Evolutionary conservation across 768 basidiomycete genomes (phyloP).

Genomic region (Scleroderma bovista): DNA sequence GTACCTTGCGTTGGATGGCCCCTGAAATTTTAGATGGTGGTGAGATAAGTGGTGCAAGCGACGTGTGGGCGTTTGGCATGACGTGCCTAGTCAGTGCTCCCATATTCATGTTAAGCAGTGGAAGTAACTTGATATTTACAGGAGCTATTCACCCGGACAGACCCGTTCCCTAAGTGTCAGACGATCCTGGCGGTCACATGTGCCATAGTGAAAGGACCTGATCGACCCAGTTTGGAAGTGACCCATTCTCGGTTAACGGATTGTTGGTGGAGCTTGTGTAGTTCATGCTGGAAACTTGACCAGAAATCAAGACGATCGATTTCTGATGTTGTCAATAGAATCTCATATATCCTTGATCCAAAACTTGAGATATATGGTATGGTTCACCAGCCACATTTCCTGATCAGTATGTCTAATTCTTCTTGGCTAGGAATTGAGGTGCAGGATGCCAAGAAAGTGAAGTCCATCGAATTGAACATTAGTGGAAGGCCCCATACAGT

Average conservation of each 20-base stretch:
- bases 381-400: no score
- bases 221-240: background rate
- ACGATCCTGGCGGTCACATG: background rate
- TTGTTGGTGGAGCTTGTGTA: background rate
- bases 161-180: background rate
- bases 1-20: background rate
- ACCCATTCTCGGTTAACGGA: background rate
- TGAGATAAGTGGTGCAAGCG: background rate
- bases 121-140: background rate
- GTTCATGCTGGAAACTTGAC: background rate
- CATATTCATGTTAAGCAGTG: background rate
- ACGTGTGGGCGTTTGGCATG: background rate
- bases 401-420: no score
- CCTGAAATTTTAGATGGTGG: background rate
- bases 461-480: no score
- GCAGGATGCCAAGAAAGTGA: no score
- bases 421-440: no score
- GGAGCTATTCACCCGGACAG: background rate
- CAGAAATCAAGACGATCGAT: background rate
- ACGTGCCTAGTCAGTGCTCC: background rate
- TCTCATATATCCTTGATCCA: no score
- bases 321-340: background rate
- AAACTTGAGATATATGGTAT: no score
- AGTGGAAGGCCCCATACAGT: no score
- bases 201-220: background rate